phyloP scores from a whole-genome alignment of 495 filamentous ascomycete species.

The Aspergillus homomorphus region DNA sequence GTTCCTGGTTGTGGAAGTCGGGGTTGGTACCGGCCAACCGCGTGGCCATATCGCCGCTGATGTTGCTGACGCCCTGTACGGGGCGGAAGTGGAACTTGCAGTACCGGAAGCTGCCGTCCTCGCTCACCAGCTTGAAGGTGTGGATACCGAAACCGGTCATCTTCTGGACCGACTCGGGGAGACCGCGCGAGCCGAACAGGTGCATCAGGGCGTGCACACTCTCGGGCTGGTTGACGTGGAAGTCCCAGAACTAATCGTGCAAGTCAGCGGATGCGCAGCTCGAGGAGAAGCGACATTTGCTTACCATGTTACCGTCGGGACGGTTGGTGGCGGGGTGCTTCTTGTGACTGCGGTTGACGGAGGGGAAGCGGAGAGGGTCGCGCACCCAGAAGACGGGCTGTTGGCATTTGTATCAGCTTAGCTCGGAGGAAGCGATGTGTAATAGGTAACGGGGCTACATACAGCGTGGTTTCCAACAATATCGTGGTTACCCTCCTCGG shows the following conservation, averaged over 20 bases:
- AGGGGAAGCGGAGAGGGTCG: slow-evolving; percentile 54
- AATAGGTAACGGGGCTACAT: not conserved
- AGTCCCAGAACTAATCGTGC: slow-evolving; percentile 62
- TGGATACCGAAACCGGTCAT: slow-evolving; percentile 65
- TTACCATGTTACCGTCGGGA: slow-evolving; percentile 48
- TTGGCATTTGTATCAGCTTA: not conserved
- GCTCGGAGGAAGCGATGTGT: not conserved
- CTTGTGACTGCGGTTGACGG: slow-evolving; percentile 52
- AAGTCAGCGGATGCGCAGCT: no score
- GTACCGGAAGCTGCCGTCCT: slow-evolving; percentile 57
- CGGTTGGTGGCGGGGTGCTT: slow-evolving; percentile 45
- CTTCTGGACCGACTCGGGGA: slow-evolving; percentile 57
- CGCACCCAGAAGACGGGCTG: slow-evolving; percentile 53
- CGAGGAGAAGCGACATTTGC: no score
- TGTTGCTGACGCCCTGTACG: slow-evolving; percentile 51
- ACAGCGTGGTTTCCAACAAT: slow-evolving; percentile 37
- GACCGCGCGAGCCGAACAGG: slow-evolving; percentile 64
- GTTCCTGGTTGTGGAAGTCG: slow-evolving; percentile 37
- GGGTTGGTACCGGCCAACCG: slow-evolving; percentile 47
- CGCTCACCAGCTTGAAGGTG: slow-evolving; percentile 59
- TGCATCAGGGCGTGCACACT: slow-evolving; percentile 65
- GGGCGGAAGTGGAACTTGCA: slow-evolving; percentile 65
- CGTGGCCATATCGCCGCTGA: slow-evolving; percentile 52
- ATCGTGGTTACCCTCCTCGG: slow-evolving; percentile 75
- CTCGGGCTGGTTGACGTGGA: slow-evolving; percentile 31